Evolutionary conservation across 805 yeast genomes (phyloP), one percentile per base, ranked within the genome.

Genomic region (Lipomyces starkeyi): DNA sequence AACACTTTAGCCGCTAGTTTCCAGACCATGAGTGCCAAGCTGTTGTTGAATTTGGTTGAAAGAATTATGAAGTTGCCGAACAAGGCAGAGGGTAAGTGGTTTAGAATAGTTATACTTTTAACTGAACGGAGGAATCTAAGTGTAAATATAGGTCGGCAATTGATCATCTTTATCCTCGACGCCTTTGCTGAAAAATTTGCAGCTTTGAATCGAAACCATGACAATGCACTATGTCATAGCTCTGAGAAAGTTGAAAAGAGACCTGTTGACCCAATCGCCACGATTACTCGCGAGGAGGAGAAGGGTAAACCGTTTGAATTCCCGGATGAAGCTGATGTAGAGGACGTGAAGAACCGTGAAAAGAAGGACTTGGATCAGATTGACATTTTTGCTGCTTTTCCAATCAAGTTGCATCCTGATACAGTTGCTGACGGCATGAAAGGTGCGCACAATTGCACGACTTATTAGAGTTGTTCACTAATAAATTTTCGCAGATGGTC

Each of bases 11-110:
- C 97, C 0, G 84, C 91, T 69, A 91, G 97, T 6, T 97, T 93
- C 49, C 98, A 96, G 78, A 91, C 93, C 9, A 93, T 95, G 98
- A 91, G 97, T 79, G 97, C 98, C 2, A 94, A 93, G 78, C 81
- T 95, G 40, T 79, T 95, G 40, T 79, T 94, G 70, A 96, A 95
- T 77, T 81, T 96, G 74, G 94, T 95, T 25, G 99, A 96, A 73
- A 82, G 97, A 57, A 90, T 95, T 53, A 84, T 90, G 85, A 90
- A 90, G 74, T 78, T 93, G 73, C 93, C 91, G 54, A 90, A 90
- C 63, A 91, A 91, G 72, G 84, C 86, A 34, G 97, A 95, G 70
- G 71, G 70, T 67, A 40, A 14, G 69, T 32, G 11, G 25, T 34
- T 54, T 7, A 32, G 17, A 27, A 53, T 53, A 2, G 8, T 13